Evolutionary conservation across 768 basidiomycete species (phyloP), one percentile per base, ranked within the genome.

Genomic region (Xanthoconium purpureum): DNA sequence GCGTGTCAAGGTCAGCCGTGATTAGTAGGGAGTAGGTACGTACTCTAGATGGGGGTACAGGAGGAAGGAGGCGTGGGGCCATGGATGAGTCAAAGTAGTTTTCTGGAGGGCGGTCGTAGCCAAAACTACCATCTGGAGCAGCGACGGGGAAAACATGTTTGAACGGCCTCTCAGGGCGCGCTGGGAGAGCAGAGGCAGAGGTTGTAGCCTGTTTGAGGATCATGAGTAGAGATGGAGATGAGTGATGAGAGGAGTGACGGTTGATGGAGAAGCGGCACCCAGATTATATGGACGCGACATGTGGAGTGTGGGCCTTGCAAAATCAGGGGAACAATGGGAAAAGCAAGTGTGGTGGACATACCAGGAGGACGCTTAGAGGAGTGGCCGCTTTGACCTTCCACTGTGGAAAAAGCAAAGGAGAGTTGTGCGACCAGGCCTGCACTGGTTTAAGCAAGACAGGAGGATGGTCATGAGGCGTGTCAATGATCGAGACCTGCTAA

Each of bases 51-150:
- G 70, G 32, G 12, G 47, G 58, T 1, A 44, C 33, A 2, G 61
- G 30, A 9, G 68, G 58, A 20, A 62, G 49, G 17, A 66, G 57
- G 39, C 57, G 54, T 0, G 55, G 15, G 5, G 60, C 61, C 63
- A 64, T 59, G 48, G 66, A 47, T 3, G 54, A 1, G 40, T 71
- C 68, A 44, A 68, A 70, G 53, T 64, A 64, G 46, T 67, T 69
- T 12, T 66, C 63, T 1, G 60, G 60, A 8, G 65, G 62, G 17
- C 33, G 57, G 47, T 71, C 63, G 47, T 61, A 73, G 13, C 47
- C 54, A 20, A 65, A 32, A 36, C 13, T 54, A 28, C 64, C 65
- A 30, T 71, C 62, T 0, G 47, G 54, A 3, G 57, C 13, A 2
- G 32, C 32, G 36, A 52, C 49, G 0, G 64, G 61, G 2, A 3